These are phyloP conservation scores for Thermochaetoides thermophila DNA, from an alignment of 495 filamentous ascomycete species.

Conservation along the genomic window DNA sequence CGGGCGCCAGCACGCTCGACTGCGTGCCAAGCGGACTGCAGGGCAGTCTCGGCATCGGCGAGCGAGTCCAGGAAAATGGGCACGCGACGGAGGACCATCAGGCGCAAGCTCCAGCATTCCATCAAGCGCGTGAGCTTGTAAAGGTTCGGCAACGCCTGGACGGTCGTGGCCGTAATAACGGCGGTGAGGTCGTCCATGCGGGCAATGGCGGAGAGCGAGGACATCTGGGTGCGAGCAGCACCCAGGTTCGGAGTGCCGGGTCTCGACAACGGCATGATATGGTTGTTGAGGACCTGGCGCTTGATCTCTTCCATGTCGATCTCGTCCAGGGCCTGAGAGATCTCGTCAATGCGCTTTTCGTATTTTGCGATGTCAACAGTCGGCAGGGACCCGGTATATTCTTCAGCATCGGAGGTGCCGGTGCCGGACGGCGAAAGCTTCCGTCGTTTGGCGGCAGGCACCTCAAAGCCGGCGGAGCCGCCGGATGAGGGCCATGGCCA, in stretches of 20 bases:
- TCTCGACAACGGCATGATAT: conserved; percentile 44
- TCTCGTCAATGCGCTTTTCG: conserved; percentile 62
- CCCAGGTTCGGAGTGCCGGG: conserved; percentile 37
- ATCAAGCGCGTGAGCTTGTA: conserved; percentile 54
- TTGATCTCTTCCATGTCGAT: conserved; percentile 86
- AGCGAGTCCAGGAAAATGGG: conserved; percentile 55
- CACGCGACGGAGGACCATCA: conserved; percentile 56
- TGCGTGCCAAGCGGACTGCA: conserved; percentile 44
- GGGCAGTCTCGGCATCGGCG: conserved; percentile 42
- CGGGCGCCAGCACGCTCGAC: conserved; percentile 7
- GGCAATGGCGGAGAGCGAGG: conserved; percentile 34
- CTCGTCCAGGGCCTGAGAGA: conserved; percentile 59
- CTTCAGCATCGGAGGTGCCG: conserved; percentile 6
- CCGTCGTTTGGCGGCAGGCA: conserved; percentile 29
- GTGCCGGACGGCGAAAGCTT: conserved; percentile 12
- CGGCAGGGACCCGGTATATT: conserved; percentile 57
- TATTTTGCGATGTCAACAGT: conserved; percentile 45
- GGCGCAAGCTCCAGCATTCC: conserved; percentile 58
- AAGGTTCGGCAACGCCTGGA: conserved; percentile 75
- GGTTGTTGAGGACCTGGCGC: conserved; percentile 66
- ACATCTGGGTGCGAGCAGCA: conserved; percentile 20
- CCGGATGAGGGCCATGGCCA: conserved; percentile 60
- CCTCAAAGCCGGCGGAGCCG: conserved; percentile 39
- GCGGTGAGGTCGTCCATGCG: conserved; percentile 74
- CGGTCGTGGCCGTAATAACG: conserved; percentile 71